Base-by-base conservation (phyloP, 2,329 filamentous ascomycete genomes). In the Orbilia javanica region DNA sequence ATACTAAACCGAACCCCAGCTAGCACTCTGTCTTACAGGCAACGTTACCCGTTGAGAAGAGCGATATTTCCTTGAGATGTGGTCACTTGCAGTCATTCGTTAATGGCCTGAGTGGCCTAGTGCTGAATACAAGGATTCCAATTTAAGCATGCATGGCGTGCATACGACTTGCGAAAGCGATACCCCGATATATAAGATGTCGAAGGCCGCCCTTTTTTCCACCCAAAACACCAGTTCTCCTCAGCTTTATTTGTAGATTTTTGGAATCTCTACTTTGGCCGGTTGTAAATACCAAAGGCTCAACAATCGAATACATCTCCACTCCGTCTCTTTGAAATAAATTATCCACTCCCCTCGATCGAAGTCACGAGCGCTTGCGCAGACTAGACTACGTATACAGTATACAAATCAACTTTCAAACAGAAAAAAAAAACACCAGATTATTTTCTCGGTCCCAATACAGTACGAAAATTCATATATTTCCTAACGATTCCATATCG, bases 51-150 rank as follows among this genome's bases (percentile, higher is more conserved):
- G 60, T 64, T 57, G 69, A 50, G 69, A 46, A 27, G 15, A 64
- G 60, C 60, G 15, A 42, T 34, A 60, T 60, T 60, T 42, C 20
- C 34, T n/a, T 27, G 13, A 39, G 22, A 66, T 65, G 22, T 48
- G 69, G 53, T 22, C 34, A 39, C 60, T 34, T 25, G 39, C 50
- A 72, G 74, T 78, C 74, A 72, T 71, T 78, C 67, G 74, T 71
- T 78, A 63, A 72, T 78, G 74, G 67, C 63, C 74, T 78, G 74
- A 78, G 73, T 46, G 20, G 31, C 5, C 27, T 42, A n/a, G 42
- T 53, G 57, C 18, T 11, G 11, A 10, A 34, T 46, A 42, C 46
- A 64, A 36, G 55, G 68, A 31, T 52, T 18, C 31, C 20, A n/a
- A 52, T 63, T 42, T 71, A 64, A 63, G 34, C 44, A 20, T 62